Evolutionary conservation across 768 basidiomycete species (phyloP), one percentile per base, ranked within the genome.

Genomic region (Trametes cingulata): DNA sequence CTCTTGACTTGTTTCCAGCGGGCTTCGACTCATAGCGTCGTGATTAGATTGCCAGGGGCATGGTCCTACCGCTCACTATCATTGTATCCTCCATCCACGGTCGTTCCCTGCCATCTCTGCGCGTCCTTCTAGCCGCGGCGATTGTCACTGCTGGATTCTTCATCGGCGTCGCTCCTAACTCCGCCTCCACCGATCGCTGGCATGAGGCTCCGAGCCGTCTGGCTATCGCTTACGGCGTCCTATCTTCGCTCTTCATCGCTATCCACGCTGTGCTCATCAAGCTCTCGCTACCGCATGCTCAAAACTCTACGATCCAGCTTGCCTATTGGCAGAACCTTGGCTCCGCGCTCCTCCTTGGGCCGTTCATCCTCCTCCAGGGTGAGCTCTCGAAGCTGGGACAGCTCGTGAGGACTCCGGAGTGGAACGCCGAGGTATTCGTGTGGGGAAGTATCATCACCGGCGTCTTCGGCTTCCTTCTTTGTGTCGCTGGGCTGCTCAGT

Each of bases 31-130:
- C 36, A 17, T 14, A 2, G 36, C 19, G 33, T 37, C 20, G 8
- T 39, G 48, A 48, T 20, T 73, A 93, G 87, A 91, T 95, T 67
- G 93, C 92, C 0, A 78, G 92, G 65, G 92, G 93, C 0, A 80
- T 95, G 37, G 87, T 91, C 3, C 79, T 95, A 5, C 93, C 93
- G 0, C 78, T 91, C 48, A 95, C 93, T 1, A 91, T 94, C 56
- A 61, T 83, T 24, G 84, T 93, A 42, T 88, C 90, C 2, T 86
- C 85, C 39, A 43, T 84, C 19, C 74, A 85, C 60, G 85, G 85
- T 2, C 79, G 77, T 20, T 76, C 82, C 6, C 68, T 74, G 0
- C 89, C 91, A 0, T 77, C 86, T 6, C 19, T 60, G 8, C 76
- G 80, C 24, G 84, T 90, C 13, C 70, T 92, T 17, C 41, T 74